Base-by-base conservation (phyloP, 257 asterid genomes). In the Craterostigma plantagineum region DNA sequence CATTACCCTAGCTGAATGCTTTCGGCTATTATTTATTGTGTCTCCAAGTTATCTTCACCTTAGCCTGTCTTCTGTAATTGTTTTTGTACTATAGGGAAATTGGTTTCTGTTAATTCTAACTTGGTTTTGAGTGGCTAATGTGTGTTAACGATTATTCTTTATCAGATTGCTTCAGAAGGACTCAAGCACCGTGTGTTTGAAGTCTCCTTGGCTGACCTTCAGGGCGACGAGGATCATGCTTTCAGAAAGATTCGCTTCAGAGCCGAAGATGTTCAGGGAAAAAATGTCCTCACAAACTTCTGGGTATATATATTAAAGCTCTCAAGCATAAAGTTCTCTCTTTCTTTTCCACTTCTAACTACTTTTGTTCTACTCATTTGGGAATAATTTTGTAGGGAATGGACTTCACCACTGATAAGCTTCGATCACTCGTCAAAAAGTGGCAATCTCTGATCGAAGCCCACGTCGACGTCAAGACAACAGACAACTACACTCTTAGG, bases 101-200 rank as follows among this genome's bases (percentile, higher is more conserved):
- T 33, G 18, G 17, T n/a, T 18, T 45, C 15, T 17, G 30, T 6
- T 23, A 23, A 6, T 2, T 23, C 30, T 23, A 3, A 14, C 1
- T 41, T 18, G 11, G 42, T 33, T 33, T 7, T 8, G 30, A 14
- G 16, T 15, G 18, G 34, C 41, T 49, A 23, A n/a, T 40, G 14
- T 8, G 15, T 34, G 14, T 35, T 15, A 2, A 11, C 8, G 3
- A 1, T 9, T 33, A 23, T 40, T 18, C 11, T 33, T 7, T 16
- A 8, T 50, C 55, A 81, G 95, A 83, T 79, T 73, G 95, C 95
- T 8, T 79, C 95, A 4, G 95, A 83, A 56, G 95, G 95, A 33
- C 91, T 83, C 35, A 83, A 83, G 71, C 91, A 83, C 17, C 77
- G 95, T 52, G 87, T 83, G 16, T 72, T 83, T 4, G 95, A 83